A percentile compares a stretch with the other conserved stretches of the same genome.
These are phyloP conservation scores for Aspergillus versicolor DNA, from an alignment of 2,329 filamentous ascomycete genomes.

Conservation along the genomic window DNA sequence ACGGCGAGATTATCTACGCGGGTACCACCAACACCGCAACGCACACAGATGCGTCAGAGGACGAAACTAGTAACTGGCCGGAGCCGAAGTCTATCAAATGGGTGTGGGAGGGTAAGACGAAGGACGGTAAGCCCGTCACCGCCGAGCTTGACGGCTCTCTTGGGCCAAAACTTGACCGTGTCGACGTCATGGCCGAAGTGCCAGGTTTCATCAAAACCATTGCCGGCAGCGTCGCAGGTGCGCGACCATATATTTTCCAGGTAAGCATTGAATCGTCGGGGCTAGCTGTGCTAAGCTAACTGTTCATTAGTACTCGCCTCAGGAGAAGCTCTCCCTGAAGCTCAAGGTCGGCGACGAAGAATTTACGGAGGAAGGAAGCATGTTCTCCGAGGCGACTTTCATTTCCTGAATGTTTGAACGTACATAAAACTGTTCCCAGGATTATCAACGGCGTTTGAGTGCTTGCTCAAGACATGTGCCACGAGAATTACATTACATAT, in stretches of 20 bases:
- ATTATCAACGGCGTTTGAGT: slow-evolving; percentile 30
- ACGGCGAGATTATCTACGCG: slow-evolving; percentile 75
- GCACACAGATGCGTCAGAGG: slow-evolving; percentile 69
- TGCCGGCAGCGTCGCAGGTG: slow-evolving; percentile 82
- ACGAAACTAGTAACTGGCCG: slow-evolving; percentile 82
- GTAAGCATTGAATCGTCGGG: slow-evolving; percentile 48
- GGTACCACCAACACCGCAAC: slow-evolving; percentile 64
- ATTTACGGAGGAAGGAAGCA: slow-evolving; percentile 70
- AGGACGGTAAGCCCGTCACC: slow-evolving; percentile 71
- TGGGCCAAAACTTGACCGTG: slow-evolving; percentile 70
- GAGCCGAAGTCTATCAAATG: slow-evolving; percentile 76
- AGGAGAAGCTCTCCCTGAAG: slow-evolving; percentile 69
- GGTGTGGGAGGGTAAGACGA: slow-evolving; percentile 73
- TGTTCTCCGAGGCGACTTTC: slow-evolving; percentile 95
- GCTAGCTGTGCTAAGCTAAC: slow-evolving; percentile 17
- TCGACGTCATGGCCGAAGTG: slow-evolving; percentile 96
- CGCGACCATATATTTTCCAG: slow-evolving; percentile 97
- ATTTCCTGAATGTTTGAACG: slow-evolving; percentile 61
- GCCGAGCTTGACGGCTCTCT: slow-evolving; percentile 69
- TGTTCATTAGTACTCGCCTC: slow-evolving; percentile 65
- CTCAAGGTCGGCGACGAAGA: slow-evolving; percentile 81
- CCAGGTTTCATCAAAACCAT: slow-evolving; percentile 95
- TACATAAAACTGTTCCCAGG: slow-evolving; percentile 28
- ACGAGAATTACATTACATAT: slow-evolving; percentile 18
- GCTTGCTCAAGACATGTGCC: slow-evolving; percentile 29